Conservation (phyloP, 306 rosid species). For the Urtica urens region DNA sequence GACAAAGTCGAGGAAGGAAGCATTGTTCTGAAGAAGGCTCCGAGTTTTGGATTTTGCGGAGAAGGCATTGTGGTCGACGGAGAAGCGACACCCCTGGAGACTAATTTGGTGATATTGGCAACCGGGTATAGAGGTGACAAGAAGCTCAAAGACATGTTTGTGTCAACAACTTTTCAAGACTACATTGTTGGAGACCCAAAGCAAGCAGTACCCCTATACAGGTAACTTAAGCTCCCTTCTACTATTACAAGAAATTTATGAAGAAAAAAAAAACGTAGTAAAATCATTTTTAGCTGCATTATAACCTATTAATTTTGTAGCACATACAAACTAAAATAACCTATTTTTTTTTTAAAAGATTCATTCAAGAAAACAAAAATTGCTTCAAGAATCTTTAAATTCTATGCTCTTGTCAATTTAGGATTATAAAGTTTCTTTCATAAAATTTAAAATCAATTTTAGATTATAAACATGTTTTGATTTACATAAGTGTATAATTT, state of each 20-base stretch:
- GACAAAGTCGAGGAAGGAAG: conserved; percentile 62
- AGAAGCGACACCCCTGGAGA: conserved; percentile 19
- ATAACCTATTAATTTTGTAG: neutral
- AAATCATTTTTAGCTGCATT: neutral
- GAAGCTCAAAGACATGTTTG: conserved; percentile 46
- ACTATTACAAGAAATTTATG: no score
- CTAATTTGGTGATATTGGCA: conserved; percentile 55
- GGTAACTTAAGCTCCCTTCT: no score
- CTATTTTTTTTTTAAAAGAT: no score
- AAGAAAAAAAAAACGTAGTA: neutral
- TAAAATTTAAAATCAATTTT: no score
- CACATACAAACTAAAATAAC: neutral
- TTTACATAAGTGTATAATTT: no score
- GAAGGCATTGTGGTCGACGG: conserved; percentile 46
- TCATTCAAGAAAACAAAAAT: no score
- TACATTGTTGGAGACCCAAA: conserved; percentile 26
- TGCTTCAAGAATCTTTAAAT: no score
- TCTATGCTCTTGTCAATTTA: no score
- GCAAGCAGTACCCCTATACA: conserved; percentile 38
- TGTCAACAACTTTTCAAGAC: conserved; percentile 39
- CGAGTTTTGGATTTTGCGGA: conserved; percentile 34
- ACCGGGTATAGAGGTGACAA: conserved; percentile 54
- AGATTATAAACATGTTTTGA: no score
- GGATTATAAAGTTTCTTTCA: no score
- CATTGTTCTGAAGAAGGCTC: conserved; percentile 37